Evolutionary conservation across 129 eudicot species (phyloP).

Genomic region (Erigeron canadensis): DNA sequence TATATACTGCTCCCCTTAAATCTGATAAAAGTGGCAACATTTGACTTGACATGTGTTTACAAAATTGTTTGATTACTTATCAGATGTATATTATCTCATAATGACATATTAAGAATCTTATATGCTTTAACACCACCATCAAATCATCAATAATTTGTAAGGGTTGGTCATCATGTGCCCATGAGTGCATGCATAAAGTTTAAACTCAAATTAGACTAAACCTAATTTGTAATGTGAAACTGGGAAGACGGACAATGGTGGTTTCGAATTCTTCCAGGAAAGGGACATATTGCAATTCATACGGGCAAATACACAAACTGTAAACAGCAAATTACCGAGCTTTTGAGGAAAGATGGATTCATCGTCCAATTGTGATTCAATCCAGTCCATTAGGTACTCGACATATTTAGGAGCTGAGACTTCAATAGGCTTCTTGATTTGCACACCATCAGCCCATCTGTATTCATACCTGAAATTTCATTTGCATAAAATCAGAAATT

Average conservation of each 20-base stretch:
- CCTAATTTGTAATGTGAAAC: neutral
- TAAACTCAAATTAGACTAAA: too few species aligned
- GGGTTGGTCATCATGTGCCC: too few species aligned
- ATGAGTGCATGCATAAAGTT: too few species aligned
- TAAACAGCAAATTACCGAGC: too few species aligned
- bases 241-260: neutral
- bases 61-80: neutral
- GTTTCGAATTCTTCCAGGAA: neutral
- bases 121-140: neutral
- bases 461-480: constrained; percentile 65
- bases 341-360: constrained; percentile 92
- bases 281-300: neutral
- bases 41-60: neutral
- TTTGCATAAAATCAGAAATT: constrained; percentile 23
- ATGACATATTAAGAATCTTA: neutral
- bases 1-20: neutral
- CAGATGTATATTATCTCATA: neutral
- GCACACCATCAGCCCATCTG: constrained; percentile 96
- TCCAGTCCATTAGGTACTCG: constrained; percentile 94
- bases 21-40: neutral
- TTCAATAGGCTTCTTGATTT: constrained; percentile 92
- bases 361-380: constrained; percentile 86
- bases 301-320: too few species aligned
- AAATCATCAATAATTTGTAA: too few species aligned
- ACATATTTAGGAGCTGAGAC: constrained; percentile 97